Evolutionary conservation across 2,329 filamentous ascomycete species (phyloP), one percentile per base, ranked within the genome.

Genomic region (Colletotrichum tamarilloi): DNA sequence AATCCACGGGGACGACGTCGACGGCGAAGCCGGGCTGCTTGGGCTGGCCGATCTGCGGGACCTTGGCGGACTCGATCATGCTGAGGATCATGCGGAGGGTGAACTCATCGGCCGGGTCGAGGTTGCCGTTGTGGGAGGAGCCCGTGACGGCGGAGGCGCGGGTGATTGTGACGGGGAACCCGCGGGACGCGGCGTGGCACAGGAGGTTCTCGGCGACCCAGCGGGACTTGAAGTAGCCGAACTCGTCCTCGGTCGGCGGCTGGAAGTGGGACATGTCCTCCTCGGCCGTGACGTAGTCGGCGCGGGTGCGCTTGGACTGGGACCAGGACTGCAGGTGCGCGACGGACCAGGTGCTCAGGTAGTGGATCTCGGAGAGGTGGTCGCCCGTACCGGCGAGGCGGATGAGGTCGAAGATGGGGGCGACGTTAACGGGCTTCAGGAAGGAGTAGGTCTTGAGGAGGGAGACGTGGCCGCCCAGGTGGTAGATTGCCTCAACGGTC

Each of bases 151-250:
- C 73, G 6, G 73, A 56, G n/a, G 66, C 67, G 26, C 73, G 63
- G 52, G 62, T 70, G 62, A 79, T 76, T n/a, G 75, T 76, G 6
- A 76, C 70, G 2, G 75, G 78, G 68, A 78, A 78, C 4, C 78
- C 77, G 6, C 78, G 73, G 38, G 72, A 70, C 9, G 77, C 76
- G 28, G 78, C 78, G 71, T 77, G 74, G 60, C 62, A 64, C 16
- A 79, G 74, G 14, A 79, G 58, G 52, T 69, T 77, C 76, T 79
- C 78, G 3, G 77, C 75, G 14, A 77, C 78, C 78, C 78, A 78
- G 19, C 77, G 75, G 12, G 76, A 77, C 74, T 78, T 78, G 74
- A 79, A 79, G 74, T 78, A 79, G 19, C 77, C 78, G 14, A 73
- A 74, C 35, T 78, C 76, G 55, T 78, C 76, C 14, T 76, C 75